Evolutionary conservation across 208 protist species (phyloP).

Genomic region (Crithidia fasciculata): DNA sequence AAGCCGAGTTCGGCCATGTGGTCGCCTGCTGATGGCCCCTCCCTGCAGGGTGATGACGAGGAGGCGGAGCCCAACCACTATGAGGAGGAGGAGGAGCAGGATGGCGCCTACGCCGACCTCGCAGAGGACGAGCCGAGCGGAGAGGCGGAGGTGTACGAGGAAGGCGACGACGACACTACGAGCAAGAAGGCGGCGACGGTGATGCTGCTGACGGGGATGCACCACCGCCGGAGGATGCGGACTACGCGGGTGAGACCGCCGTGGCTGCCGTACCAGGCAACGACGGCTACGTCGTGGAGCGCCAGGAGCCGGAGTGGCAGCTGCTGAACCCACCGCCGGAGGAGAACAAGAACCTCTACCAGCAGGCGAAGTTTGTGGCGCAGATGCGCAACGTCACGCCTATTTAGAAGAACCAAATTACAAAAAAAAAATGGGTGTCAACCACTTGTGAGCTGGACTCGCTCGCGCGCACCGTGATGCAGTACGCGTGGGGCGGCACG

Average conservation of each 20-base stretch:
- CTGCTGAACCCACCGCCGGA: conserved; percentile 19
- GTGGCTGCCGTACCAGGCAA: conserved; percentile 6
- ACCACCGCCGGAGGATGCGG: neutral
- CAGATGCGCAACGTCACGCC: conserved; percentile 34
- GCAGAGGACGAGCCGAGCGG: neutral
- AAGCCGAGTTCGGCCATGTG: conserved; percentile 12
- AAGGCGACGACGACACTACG: neutral
- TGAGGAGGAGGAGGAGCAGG: neutral
- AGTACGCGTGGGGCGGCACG: too few species aligned
- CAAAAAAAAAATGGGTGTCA: conserved; percentile 1
- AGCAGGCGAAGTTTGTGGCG: conserved; percentile 43
- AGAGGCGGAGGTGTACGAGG: neutral
- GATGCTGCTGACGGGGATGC: neutral
- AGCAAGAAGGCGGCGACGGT: neutral
- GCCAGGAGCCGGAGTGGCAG: conserved; percentile 34
- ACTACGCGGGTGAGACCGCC: neutral
- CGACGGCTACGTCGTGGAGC: conserved; percentile 19
- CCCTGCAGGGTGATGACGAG: conserved; percentile 1
- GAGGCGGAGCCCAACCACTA: neutral
- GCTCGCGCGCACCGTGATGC: too few species aligned
- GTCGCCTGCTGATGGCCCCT: conserved; percentile 17
- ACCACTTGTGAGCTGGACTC: neutral
- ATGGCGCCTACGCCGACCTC: neutral
- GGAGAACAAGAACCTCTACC: conserved; percentile 32
- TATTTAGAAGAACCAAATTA: conserved; percentile 10